Evolutionary conservation across 2,329 filamentous ascomycete genomes (phyloP), one percentile per base, ranked within the genome.

Genomic region (Trichothecium sympodiale): DNA sequence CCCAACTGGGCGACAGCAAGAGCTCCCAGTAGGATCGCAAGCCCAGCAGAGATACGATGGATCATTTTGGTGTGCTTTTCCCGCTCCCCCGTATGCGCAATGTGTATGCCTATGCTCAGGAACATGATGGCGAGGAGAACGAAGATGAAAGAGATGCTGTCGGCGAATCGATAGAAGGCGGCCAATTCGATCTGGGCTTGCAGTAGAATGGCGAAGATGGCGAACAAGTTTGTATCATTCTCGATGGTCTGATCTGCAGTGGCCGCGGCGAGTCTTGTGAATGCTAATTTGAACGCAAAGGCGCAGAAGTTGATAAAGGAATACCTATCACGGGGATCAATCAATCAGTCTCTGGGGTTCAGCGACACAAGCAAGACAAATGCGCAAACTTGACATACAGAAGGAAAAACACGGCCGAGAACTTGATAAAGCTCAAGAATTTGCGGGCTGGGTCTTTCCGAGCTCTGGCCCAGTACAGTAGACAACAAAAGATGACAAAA

Each of bases 381-480:
- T 5, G 10, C 13, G 14, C 6, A 7, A 10, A 16, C 5, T n/a
- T 16, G n/a, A 10, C 52, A 32, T 33, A 59, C 55, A 46, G 17
- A 4, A 39, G 27, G 18, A 46, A 56, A 0, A 47, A 32, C 1
- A 39, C 35, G 9, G 56, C 40, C 1, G 50, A 48, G 2, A 35
- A 4, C 31, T 52, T 54, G 33, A 50, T 44, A 14, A 39, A 49
- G 3, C 32, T 40, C 10, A 51, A 44, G 14, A 46, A 53, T 18
- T 33, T 41, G 26, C 50, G 40, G 1, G 47, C 47, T 2, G 45
- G 42, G 23, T 55, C 52, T 0, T 39, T 41, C 14, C 40, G 40
- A 20, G 42, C 38, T 2, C 47, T 47, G 2, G 43, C 41, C 6
- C 43, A n/a, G 29, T 46, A 49, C 10, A 50, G 29, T 9, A 49